These are phyloP conservation scores for Chlorella sorokiniana DNA, from an alignment of 139 green algal species.

Conservation along the genomic window DNA sequence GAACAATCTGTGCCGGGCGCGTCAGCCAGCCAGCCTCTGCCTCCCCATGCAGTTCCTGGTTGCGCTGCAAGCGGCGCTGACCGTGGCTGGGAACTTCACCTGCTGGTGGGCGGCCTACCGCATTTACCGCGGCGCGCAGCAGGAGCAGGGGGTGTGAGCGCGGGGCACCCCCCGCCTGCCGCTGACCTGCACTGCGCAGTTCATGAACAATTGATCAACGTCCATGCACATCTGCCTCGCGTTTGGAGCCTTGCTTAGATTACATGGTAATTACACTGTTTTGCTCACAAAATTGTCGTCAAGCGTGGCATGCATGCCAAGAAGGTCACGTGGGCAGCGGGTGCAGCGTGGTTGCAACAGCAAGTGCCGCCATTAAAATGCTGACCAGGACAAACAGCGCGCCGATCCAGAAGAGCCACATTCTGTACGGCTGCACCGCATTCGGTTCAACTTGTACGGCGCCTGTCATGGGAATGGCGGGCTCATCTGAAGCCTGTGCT, in stretches of 20 bases:
- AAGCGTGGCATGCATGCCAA: not conserved
- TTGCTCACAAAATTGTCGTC: not conserved
- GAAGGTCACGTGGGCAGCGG: not conserved
- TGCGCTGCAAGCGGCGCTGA: slow-evolving; percentile 74
- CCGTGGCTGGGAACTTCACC: slow-evolving; percentile 81
- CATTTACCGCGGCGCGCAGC: slow-evolving; percentile 55
- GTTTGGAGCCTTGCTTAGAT: not conserved
- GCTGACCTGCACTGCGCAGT: too few relatives aligned
- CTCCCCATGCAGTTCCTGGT: slow-evolving; percentile 78
- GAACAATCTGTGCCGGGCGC: not conserved
- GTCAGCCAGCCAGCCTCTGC: not conserved
- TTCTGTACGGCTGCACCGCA: not conserved
- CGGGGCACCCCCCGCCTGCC: not conserved
- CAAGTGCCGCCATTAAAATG: not conserved
- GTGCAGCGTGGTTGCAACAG: not conserved
- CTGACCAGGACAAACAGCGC: slow-evolving; percentile 1
- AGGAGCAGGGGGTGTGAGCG: not conserved
- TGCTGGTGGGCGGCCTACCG: slow-evolving; percentile 80
- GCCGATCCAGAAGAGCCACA: slow-evolving; percentile 8
- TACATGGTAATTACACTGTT: not conserved
- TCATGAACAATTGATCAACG: too few relatives aligned
- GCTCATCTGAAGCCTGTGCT: not conserved
- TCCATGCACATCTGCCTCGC: too few relatives aligned
- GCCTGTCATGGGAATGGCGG: not conserved
- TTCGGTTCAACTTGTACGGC: not conserved